Evolutionary conservation across 805 yeast species (phyloP), one percentile per base, ranked within the genome.

Genomic region (Metschnikowia baotianmanensis): DNA sequence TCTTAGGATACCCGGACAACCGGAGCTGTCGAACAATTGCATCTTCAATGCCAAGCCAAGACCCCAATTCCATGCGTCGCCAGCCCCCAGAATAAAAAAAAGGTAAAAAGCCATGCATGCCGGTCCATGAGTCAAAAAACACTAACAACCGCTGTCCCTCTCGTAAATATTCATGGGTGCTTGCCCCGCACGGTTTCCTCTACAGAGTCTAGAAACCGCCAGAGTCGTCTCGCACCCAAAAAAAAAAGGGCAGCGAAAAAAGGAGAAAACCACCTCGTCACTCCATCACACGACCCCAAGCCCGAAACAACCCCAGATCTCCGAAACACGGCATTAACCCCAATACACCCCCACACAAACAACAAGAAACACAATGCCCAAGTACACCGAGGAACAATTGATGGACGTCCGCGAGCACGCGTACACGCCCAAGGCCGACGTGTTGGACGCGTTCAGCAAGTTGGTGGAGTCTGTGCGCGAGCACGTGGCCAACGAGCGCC

Each of bases 371-470:
- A 44, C 18, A 15, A 78, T 78, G 76, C 70, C 65, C 43, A 76
- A 74, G 62, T 85, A 83, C 68, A 80, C 88, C 31, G 83, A 80
- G 60, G 86, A 83, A 62, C 81, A 83, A 67, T 75, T 85, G 60
- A 62, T 78, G 29, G 75, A 71, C 41, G 69, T 72, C 57, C 78
- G 80, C 54, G 75, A 75, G 32, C 69, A 69, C 38, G 86, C 82
- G 13, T 66, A 74, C 47, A 69, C 76, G 38, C 81, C 89, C 30
- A 77, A 74, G 45, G 80, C 82, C 27, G 77, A 77, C 30, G 85
- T 82, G 51, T 73, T 83, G 54, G 75, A 69, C 25, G 80, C 80
- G 37, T 85, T 85, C 69, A 74, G 76, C 53, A 72, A 76, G 47
- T 71, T 83, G 65, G 76, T 84, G 48, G 87, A 80, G 51, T 77